A percentile compares a stretch with the other conserved stretches of the same genome.
phyloP scores from a whole-genome alignment of 2,329 filamentous ascomycete species.

The Metarhizium humberi region DNA sequence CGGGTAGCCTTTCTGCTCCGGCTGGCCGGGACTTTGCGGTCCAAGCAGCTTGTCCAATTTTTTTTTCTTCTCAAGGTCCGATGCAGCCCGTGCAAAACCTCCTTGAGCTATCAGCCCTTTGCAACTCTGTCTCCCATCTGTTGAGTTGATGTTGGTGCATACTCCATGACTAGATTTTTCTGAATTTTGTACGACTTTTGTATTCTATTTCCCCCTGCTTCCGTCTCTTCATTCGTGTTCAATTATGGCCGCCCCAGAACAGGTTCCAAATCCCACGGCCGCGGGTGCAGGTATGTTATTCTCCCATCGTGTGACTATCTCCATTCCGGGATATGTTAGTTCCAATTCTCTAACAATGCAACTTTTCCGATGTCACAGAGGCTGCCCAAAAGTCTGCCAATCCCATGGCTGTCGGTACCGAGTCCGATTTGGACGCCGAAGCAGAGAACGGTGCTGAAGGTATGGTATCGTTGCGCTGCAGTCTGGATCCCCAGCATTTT shows the following conservation, averaged over 20 bases:
- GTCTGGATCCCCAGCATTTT: background rate
- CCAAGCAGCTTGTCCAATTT: slow-evolving; percentile 18
- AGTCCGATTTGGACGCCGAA: slow-evolving; percentile 18
- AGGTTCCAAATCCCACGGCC: slow-evolving; percentile 14
- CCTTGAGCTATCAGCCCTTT: slow-evolving; percentile 1
- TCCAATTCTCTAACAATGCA: background rate
- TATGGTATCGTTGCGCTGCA: slow-evolving; percentile 9
- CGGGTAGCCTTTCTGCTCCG: slow-evolving; percentile 7
- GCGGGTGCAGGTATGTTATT: slow-evolving; percentile 11
- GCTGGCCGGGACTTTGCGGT: slow-evolving; percentile 19
- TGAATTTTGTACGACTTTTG: slow-evolving; percentile 10
- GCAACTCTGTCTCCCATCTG: slow-evolving; percentile 9
- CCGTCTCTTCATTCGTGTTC: slow-evolving; percentile 6
- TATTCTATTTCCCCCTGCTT: slow-evolving; percentile 9
- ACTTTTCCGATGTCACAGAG: slow-evolving; percentile 1
- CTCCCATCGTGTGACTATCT: background rate
- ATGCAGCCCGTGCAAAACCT: background rate
- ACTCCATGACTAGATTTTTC: slow-evolving; percentile 17
- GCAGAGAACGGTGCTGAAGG: slow-evolving; percentile 25
- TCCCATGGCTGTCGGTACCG: slow-evolving; percentile 14
- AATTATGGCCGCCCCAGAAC: slow-evolving; percentile 24
- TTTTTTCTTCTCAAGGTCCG: slow-evolving; percentile 6
- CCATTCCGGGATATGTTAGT: background rate
- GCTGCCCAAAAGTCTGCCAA: slow-evolving; percentile 17
- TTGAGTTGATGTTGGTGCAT: slow-evolving; percentile 15